phyloP scores from a whole-genome alignment of 1,139 yeast genomes.

The Protomyces inundatus region DNA sequence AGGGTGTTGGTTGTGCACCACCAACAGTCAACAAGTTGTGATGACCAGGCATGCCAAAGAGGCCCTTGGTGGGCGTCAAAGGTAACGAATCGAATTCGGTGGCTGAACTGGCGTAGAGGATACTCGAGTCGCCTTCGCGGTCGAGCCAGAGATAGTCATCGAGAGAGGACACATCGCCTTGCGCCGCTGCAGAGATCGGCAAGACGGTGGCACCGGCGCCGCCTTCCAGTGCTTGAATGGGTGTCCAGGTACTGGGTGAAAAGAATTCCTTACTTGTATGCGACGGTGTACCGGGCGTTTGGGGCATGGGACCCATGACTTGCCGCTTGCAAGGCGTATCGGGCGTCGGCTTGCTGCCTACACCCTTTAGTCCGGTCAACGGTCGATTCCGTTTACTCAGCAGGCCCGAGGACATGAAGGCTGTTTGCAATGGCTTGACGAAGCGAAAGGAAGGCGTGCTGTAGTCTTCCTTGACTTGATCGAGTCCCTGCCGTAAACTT shows the following conservation, averaged over 20 bases:
- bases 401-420: slow-evolving; percentile 71
- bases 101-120: slow-evolving; percentile 20
- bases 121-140: slow-evolving; percentile 17
- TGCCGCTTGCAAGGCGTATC: slow-evolving; percentile 79
- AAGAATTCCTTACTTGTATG: slow-evolving; percentile 26
- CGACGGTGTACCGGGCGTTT: slow-evolving; percentile 25
- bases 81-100: slow-evolving; percentile 18
- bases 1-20: background rate
- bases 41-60: slow-evolving; percentile 3
- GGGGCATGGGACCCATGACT: slow-evolving; percentile 30
- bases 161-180: background rate
- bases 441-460: slow-evolving; percentile 54
- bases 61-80: slow-evolving; percentile 17
- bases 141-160: slow-evolving; percentile 16
- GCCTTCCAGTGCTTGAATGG: background rate
- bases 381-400: slow-evolving; percentile 59
- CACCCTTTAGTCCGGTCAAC: background rate
- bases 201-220: background rate
- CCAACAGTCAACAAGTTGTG: background rate
- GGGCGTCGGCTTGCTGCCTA: slow-evolving; percentile 41
- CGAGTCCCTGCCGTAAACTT: background rate
- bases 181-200: too few relatives aligned
- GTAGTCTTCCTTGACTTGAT: slow-evolving; percentile 29
- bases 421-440: slow-evolving; percentile 80
- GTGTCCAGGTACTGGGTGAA: background rate